Percentiles rank a stretch among this genome's conserved stretches.
These are phyloP conservation scores for Erysimum cheiri DNA, from an alignment of 441 rosid species.

Conservation along the genomic window DNA sequence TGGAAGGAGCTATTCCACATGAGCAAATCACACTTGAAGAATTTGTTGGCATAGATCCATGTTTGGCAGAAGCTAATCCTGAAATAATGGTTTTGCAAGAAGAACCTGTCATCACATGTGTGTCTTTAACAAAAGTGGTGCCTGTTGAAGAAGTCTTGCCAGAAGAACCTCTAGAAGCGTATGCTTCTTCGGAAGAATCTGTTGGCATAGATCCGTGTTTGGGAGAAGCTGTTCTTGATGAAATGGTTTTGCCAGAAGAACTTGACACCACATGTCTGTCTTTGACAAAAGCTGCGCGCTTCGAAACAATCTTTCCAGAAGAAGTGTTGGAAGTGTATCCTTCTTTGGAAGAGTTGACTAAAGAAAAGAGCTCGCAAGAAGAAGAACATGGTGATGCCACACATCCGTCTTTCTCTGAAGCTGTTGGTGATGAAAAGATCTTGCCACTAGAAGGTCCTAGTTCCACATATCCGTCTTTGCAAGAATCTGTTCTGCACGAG, in stretches of 20 bases:
- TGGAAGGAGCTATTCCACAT: conserved; percentile 26
- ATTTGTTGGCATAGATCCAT: conserved; percentile 32
- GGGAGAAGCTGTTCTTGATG: conserved; percentile 30
- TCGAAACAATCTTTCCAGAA: not conserved
- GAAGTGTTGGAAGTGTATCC: conserved; percentile 21
- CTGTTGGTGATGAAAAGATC: conserved; percentile 30
- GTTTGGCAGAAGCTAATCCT: conserved; percentile 20
- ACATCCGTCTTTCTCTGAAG: conserved; percentile 15
- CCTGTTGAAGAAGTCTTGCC: conserved; percentile 3
- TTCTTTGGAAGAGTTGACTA: conserved; percentile 4
- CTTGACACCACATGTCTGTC: conserved; percentile 20
- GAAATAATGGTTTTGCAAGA: conserved; percentile 24
- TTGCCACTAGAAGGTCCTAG: conserved; percentile 12
- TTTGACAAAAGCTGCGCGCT: conserved; percentile 14
- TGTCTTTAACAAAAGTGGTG: conserved; percentile 14
- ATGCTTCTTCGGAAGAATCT: conserved; percentile 16
- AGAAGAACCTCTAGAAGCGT: conserved; percentile 14
- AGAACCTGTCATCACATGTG: conserved; percentile 26
- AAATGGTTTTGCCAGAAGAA: conserved; percentile 31
- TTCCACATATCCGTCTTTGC: conserved; percentile 27
- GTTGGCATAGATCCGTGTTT: conserved; percentile 22
- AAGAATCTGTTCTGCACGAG: conserved; percentile 13
- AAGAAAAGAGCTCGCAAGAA: conserved; percentile 21
- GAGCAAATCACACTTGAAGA: conserved; percentile 31
- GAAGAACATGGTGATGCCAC: conserved; percentile 15